These are phyloP conservation scores for Brassica hybrid DNA, from an alignment of 441 rosid genomes.

Conservation along the genomic window DNA sequence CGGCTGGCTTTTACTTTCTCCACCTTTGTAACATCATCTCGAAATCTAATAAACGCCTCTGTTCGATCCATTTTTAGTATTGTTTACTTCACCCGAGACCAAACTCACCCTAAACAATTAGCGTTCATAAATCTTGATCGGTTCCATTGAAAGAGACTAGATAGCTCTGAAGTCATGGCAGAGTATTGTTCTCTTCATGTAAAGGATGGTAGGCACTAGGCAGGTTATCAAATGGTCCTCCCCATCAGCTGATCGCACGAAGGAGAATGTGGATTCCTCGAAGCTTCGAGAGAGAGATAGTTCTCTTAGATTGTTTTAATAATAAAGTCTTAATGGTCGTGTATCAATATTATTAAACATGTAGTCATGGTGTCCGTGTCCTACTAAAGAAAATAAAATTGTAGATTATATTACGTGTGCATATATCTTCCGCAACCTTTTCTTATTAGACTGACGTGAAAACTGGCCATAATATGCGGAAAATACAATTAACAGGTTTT, in stretches of 20 bases:
- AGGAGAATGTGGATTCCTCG: constrained; percentile 15
- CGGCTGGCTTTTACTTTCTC: too few relatives aligned
- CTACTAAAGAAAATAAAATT: too few relatives aligned
- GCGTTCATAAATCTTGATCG: too few relatives aligned
- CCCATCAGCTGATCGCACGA: constrained; percentile 3
- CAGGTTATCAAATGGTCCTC: background rate
- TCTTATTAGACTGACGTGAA: constrained; percentile 20
- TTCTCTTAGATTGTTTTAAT: background rate
- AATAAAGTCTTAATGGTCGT: background rate
- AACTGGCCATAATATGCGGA: constrained; percentile 25
- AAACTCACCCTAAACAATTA: too few relatives aligned
- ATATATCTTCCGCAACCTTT: constrained; percentile 36
- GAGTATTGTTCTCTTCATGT: background rate
- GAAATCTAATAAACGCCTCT: too few relatives aligned
- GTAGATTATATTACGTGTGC: constrained; percentile 37
- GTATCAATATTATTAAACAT: background rate
- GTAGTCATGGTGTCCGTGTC: too few relatives aligned
- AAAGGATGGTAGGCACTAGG: background rate
- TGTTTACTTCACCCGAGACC: too few relatives aligned
- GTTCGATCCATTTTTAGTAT: too few relatives aligned
- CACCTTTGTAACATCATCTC: too few relatives aligned
- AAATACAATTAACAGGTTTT: constrained; percentile 3
- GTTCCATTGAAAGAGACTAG: too few relatives aligned
- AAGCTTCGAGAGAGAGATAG: constrained; percentile 13
- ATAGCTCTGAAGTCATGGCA: background rate